These are phyloP conservation scores for Colletotrichum lindemuthianum DNA, from an alignment of 2,329 filamentous ascomycete genomes.

Conservation along the genomic window DNA sequence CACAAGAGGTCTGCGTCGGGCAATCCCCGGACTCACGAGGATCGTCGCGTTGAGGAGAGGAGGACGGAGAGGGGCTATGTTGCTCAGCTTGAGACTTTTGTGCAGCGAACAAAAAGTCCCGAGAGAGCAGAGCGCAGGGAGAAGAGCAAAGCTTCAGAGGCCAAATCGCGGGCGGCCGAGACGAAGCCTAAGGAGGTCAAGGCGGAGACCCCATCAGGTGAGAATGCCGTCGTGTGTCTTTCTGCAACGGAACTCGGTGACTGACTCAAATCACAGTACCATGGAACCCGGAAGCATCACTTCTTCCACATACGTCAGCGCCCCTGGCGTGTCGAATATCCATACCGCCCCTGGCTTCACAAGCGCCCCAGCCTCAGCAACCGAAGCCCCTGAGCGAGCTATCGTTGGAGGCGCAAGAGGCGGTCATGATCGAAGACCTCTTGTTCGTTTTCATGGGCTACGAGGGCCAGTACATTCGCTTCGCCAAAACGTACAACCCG, in stretches of 20 bases:
- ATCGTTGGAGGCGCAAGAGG: constrained; percentile 84
- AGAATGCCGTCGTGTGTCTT: constrained; percentile 35
- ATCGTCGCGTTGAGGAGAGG: constrained; percentile 60
- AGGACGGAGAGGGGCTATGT: constrained; percentile 66
- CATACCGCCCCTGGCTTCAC: constrained; percentile 76
- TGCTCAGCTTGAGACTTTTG: constrained; percentile 71
- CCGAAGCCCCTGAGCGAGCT: constrained; percentile 76
- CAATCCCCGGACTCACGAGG: constrained; percentile 59
- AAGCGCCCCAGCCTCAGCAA: constrained; percentile 75
- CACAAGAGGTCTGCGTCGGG: constrained; percentile 70
- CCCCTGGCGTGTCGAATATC: constrained; percentile 76
- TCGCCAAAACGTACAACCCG: constrained; percentile 83
- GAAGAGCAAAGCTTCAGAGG: constrained; percentile 47
- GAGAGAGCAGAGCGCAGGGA: constrained; percentile 57
- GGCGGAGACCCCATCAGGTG: constrained; percentile 61
- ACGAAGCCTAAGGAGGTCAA: constrained; percentile 55
- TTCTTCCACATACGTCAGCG: constrained; percentile 73
- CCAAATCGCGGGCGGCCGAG: constrained; percentile 56
- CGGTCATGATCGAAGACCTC: constrained; percentile 87
- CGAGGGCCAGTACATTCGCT: constrained; percentile 97
- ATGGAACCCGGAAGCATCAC: constrained; percentile 84
- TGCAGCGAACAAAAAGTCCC: constrained; percentile 68
- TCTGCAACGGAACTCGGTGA: neutral
- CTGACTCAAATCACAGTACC: constrained; percentile 47
- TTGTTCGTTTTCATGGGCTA: constrained; percentile 98